A percentile compares a stretch with the other conserved stretches of the same genome.
Conservation (phyloP, 192 early-diverging fungal genomes). For the Coemansia sp. region DNA sequence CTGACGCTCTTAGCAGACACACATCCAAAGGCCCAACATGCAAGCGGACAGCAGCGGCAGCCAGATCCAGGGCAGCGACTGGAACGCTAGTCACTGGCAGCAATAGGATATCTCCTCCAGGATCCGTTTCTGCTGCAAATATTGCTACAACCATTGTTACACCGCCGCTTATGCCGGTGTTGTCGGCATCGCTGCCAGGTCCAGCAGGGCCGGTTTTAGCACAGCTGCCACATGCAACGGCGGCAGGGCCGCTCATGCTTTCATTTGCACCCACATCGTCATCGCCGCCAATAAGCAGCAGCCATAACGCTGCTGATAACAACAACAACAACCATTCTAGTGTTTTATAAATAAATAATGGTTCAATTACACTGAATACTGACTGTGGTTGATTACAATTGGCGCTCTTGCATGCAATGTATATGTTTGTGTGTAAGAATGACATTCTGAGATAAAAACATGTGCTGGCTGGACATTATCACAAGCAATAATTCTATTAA, state of each 20-base stretch:
- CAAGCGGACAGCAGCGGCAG: slow-evolving; percentile 41
- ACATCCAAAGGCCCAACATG: slow-evolving; percentile 50
- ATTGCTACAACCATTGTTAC: neutral
- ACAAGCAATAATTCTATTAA: too few relatives aligned
- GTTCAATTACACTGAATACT: too few relatives aligned
- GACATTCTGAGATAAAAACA: too few relatives aligned
- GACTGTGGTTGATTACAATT: too few relatives aligned
- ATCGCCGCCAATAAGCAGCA: neutral
- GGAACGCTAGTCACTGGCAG: neutral
- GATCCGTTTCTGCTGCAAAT: neutral
- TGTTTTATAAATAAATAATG: too few relatives aligned
- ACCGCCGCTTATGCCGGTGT: neutral
- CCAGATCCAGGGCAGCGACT: slow-evolving; percentile 2
- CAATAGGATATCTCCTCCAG: neutral
- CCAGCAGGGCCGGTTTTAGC: neutral
- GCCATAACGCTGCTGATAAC: neutral
- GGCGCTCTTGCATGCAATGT: too few relatives aligned
- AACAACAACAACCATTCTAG: neutral
- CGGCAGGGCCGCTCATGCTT: neutral
- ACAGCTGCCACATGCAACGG: neutral
- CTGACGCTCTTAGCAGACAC: slow-evolving; percentile 52
- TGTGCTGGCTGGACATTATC: too few relatives aligned
- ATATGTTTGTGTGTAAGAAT: too few relatives aligned
- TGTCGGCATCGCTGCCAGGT: neutral
- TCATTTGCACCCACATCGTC: neutral